A percentile compares a stretch with the other conserved stretches of the same genome.
phyloP scores from a whole-genome alignment of 2,329 filamentous ascomycete species.

The Onygenales sp. region DNA sequence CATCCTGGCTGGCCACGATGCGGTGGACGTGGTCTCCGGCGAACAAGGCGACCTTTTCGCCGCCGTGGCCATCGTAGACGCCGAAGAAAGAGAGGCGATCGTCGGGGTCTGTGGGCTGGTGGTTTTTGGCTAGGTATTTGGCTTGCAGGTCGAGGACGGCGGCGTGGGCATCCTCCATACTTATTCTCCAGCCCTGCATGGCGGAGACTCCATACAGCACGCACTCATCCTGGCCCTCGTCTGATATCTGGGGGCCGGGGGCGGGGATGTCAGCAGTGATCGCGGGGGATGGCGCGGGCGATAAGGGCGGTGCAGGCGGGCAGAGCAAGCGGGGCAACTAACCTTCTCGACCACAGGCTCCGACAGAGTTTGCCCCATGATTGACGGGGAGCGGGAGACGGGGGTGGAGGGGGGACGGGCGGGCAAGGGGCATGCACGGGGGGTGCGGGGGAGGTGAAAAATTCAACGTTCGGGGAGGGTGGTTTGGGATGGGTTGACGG shows the following conservation, averaged over 20 bases:
- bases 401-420: constrained; percentile 14
- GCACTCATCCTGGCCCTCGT: constrained; percentile 83
- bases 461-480: constrained; percentile 4
- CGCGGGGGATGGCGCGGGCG: not conserved
- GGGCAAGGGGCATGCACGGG: constrained; percentile 19
- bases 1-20: constrained; percentile 89
- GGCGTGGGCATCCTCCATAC: constrained; percentile 97
- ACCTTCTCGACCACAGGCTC: constrained; percentile 99
- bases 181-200: constrained; percentile 99
- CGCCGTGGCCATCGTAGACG: constrained; percentile 95
- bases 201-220: constrained; percentile 89
- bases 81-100: constrained; percentile 89
- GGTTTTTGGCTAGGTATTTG: constrained; percentile 41
- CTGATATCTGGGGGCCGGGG: constrained; percentile 56
- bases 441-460: constrained; percentile 18
- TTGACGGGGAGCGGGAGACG: constrained; percentile 22
- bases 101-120: constrained; percentile 51
- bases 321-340: constrained; percentile 28
- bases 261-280: not conserved
- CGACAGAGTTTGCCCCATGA: constrained; percentile 98
- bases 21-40: constrained; percentile 86
- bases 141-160: constrained; percentile 77
- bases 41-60: constrained; percentile 91
- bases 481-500: too few relatives aligned
- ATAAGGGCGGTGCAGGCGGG: too few relatives aligned